Conservation (phyloP, 1,139 yeast species). For the Geotrichum phurueaensis region DNA sequence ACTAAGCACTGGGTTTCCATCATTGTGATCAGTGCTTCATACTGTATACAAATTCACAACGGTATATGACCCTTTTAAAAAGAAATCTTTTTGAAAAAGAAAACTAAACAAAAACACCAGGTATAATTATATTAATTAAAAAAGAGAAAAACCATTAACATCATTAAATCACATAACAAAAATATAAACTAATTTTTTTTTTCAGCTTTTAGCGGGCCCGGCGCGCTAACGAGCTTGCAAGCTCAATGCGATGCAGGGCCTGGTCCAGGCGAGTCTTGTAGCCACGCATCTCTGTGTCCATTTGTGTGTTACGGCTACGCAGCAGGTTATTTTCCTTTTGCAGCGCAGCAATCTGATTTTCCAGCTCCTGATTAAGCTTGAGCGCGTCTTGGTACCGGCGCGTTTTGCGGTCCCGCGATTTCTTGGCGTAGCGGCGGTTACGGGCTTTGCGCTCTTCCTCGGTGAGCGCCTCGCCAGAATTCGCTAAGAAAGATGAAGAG, state of each 20-base stretch:
- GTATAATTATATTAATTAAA: background rate
- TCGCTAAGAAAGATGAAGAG: background rate
- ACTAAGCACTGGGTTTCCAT: no score
- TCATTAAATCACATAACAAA: background rate
- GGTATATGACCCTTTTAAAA: no score
- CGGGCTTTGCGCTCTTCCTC: constrained; percentile 18
- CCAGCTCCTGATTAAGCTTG: constrained; percentile 9
- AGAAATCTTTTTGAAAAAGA: no score
- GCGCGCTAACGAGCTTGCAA: background rate
- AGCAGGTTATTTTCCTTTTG: constrained; percentile 7
- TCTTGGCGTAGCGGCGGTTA: constrained; percentile 18
- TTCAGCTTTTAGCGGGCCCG: background rate
- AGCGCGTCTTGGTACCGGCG: constrained; percentile 13
- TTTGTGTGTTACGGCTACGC: background rate
- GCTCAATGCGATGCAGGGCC: constrained; percentile 9
- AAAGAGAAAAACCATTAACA: background rate
- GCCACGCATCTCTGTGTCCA: background rate
- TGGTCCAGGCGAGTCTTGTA: background rate
- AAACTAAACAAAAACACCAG: background rate
- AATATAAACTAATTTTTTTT: no score
- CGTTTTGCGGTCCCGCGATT: constrained; percentile 17
- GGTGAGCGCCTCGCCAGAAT: background rate
- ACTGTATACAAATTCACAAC: no score
- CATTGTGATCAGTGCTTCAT: no score
- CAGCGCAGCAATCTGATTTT: background rate